These are phyloP conservation scores for Pyricularia sp. DNA, from an alignment of 2,329 filamentous ascomycete species.

Conservation along the genomic window DNA sequence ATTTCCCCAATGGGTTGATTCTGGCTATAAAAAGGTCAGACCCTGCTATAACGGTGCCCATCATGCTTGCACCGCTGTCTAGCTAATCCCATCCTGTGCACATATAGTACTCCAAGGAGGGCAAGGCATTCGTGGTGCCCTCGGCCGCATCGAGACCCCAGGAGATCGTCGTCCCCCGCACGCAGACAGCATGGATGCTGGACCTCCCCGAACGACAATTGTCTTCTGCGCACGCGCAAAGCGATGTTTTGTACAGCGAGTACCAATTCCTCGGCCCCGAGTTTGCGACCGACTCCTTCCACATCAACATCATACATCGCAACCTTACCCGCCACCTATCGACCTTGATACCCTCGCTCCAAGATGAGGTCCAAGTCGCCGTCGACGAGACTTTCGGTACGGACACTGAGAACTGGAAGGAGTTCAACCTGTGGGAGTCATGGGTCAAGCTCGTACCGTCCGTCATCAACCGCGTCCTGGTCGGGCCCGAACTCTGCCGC, in stretches of 20 bases:
- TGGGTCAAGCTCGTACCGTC: conserved; percentile 31
- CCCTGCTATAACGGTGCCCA: background rate
- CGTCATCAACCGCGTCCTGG: conserved; percentile 33
- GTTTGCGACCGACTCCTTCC: conserved; percentile 26
- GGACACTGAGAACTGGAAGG: conserved; percentile 25
- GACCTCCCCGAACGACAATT: conserved; percentile 34
- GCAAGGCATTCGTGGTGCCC: conserved; percentile 30
- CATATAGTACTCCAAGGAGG: conserved; percentile 28
- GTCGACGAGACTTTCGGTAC: conserved; percentile 24
- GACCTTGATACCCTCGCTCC: conserved; percentile 27
- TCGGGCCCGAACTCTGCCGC: conserved; percentile 27
- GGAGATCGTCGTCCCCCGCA: conserved; percentile 34
- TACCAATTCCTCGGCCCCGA: conserved; percentile 29
- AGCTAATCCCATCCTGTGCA: background rate
- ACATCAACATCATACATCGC: conserved; percentile 32
- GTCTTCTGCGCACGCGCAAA: conserved; percentile 31
- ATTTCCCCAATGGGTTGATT: conserved; percentile 28
- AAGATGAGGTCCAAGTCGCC: conserved; percentile 27
- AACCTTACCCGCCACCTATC: conserved; percentile 30
- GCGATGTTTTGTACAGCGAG: conserved; percentile 32
- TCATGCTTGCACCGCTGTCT: background rate
- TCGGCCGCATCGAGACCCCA: conserved; percentile 28
- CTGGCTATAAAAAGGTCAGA: conserved; percentile 31
- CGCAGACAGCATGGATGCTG: conserved; percentile 35
- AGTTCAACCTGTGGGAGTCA: conserved; percentile 33